phyloP scores from a whole-genome alignment of 2,329 filamentous ascomycete genomes.

The Pseudogymnoascus verrucosus region DNA sequence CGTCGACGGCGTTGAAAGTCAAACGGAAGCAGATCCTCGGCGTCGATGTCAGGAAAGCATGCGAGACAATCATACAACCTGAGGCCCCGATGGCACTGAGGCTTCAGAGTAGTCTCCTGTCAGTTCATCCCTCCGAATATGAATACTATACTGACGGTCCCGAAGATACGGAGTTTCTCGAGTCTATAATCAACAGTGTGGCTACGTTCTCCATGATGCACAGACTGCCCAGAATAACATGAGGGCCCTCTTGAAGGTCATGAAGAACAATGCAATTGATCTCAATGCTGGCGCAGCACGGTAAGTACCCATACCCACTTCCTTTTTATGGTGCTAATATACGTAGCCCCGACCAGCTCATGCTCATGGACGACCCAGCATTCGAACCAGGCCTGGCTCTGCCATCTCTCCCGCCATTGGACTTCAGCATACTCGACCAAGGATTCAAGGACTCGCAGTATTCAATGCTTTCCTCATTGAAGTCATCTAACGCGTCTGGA shows the following conservation, averaged over 20 bases:
- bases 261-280: slow-evolving; percentile 56
- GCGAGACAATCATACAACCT: slow-evolving; percentile 77
- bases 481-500: not conserved
- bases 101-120: slow-evolving; percentile 82
- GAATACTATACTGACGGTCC: slow-evolving; percentile 10
- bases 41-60: slow-evolving; percentile 80
- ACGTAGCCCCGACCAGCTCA: slow-evolving; percentile 64
- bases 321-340: slow-evolving; percentile 7
- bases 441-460: slow-evolving; percentile 25
- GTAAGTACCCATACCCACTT: slow-evolving; percentile 38
- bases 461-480: slow-evolving; percentile 22
- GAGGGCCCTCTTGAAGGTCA: slow-evolving; percentile 53
- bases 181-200: slow-evolving; percentile 80
- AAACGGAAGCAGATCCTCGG: slow-evolving; percentile 80
- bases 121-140: slow-evolving; percentile 21
- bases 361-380: slow-evolving; percentile 72
- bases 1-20: slow-evolving; percentile 62
- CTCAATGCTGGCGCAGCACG: slow-evolving; percentile 61
- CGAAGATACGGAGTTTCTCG: slow-evolving; percentile 67
- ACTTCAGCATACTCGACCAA: slow-evolving; percentile 37
- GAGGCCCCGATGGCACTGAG: slow-evolving; percentile 83
- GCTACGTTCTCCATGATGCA: slow-evolving; percentile 74
- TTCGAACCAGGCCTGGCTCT: slow-evolving; percentile 63
- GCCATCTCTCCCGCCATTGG: slow-evolving; percentile 46
- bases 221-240: slow-evolving; percentile 69